Base-by-base conservation (phyloP, 192 early-diverging fungal genomes). In the Backusella tarrabulga region DNA sequence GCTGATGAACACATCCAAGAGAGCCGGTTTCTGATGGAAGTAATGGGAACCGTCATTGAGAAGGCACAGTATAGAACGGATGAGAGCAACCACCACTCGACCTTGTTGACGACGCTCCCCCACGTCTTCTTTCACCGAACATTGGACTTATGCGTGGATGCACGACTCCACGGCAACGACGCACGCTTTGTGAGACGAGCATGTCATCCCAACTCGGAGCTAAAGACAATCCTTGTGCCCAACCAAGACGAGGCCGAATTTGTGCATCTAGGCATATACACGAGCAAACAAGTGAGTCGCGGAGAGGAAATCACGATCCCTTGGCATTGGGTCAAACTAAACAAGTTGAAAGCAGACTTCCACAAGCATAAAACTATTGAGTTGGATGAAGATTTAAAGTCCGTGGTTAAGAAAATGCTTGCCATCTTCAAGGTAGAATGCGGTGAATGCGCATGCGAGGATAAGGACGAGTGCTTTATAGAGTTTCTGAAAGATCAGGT, bases 271-370 rank as follows among this genome's bases (percentile, higher is more conserved):
- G 93, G 91, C 7, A 76, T 94, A 15, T 93, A 93, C 85, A 83
- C 93, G 14, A 81, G 81, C 21, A 84, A 86, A 34, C 70, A 75
- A 1, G 88, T 94, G 7, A 77, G 67, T 21, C 83, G 88, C 26
- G 91, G 90, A 66, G 85, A 91, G 63, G 93, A 94, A 78, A 87
- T 94, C 42, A 93, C 92, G 6, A 36, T 93, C 5, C 88, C 84
- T 15, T 94, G 93, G 93, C 79, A 88, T 46, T 94, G 93, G 93
- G 93, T 86, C 90, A 41, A 67, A 69, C 15, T 81, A 8, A 74
- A 80, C n/a, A 78, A 79, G 46, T 68, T 81, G 3, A 76, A 82
- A 32, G 60, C 32, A 35, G 38, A 23, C 34, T 71, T 71, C 68
- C 68, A 19, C 60, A 78, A 78, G 63, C 40, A 52, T 21, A 26